phyloP scores from a whole-genome alignment of 139 green algal genomes.

The Bryopsis sp. region DNA sequence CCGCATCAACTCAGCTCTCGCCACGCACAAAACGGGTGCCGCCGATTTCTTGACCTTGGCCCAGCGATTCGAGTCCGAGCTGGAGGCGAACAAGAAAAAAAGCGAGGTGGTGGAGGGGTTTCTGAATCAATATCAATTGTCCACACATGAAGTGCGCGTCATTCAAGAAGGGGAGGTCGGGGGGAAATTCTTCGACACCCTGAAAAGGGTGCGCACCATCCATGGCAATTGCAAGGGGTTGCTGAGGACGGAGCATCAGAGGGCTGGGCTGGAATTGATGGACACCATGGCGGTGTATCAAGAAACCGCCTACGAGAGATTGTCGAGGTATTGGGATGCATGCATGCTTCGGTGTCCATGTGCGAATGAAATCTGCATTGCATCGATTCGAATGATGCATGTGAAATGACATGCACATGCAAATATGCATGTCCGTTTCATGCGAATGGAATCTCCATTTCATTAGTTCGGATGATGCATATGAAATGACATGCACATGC shows the following conservation, averaged over 20 bases:
- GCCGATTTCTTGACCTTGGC: constrained; percentile 44
- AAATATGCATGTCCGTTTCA: too few species aligned
- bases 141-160: constrained; percentile 47
- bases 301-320: constrained; percentile 87
- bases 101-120: constrained; percentile 64
- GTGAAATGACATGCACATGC: too few species aligned
- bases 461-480: too few species aligned
- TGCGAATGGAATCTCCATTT: too few species aligned
- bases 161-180: constrained; percentile 54
- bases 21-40: constrained; percentile 26
- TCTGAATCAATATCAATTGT: constrained; percentile 90
- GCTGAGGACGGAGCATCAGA: constrained; percentile 82
- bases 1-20: constrained; percentile 37
- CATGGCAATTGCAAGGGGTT: constrained; percentile 87
- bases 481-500: too few species aligned
- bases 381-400: background rate
- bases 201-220: constrained; percentile 76
- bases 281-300: constrained; percentile 89
- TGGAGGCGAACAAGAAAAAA: constrained; percentile 46
- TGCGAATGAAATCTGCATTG: background rate
- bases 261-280: constrained; percentile 95
- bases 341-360: background rate
- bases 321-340: constrained; percentile 67
- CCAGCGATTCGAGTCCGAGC: constrained; percentile 41
- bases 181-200: constrained; percentile 77